Conservation (phyloP, 176 grass and related monocot genomes). For the Pontederia paniculata region DNA sequence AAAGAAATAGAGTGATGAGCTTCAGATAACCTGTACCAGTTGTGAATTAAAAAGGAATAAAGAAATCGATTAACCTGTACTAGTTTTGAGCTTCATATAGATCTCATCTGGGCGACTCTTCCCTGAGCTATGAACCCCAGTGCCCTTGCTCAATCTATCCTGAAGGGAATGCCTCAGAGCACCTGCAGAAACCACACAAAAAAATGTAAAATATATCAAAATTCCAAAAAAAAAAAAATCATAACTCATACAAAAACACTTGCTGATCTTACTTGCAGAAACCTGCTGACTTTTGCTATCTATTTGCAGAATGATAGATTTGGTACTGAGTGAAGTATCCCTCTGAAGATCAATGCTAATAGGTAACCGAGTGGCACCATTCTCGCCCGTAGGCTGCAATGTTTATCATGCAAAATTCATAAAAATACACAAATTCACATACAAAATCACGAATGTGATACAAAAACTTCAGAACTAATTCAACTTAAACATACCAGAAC, state of each 20-base stretch:
- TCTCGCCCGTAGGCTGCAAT: slow-evolving; percentile 76
- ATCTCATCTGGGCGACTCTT: slow-evolving; percentile 48
- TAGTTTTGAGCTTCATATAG: slow-evolving; percentile 53
- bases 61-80: slow-evolving; percentile 37
- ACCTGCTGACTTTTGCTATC: slow-evolving; percentile 82
- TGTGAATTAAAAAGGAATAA: background rate
- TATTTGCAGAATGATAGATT: slow-evolving; percentile 54
- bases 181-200: slow-evolving; percentile 29
- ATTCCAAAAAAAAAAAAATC: background rate
- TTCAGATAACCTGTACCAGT: background rate
- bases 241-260: background rate
- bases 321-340: slow-evolving; percentile 56
- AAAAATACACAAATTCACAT: background rate
- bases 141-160: slow-evolving; percentile 55
- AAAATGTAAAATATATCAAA: background rate
- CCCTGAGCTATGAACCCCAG: slow-evolving; percentile 18
- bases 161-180: slow-evolving; percentile 79
- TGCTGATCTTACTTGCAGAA: slow-evolving; percentile 57
- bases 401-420: background rate
- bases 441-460: background rate
- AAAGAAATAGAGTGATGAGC: background rate
- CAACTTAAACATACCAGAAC: slow-evolving; percentile 44
- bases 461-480: background rate
- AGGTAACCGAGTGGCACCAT: slow-evolving; percentile 66
- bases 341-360: slow-evolving; percentile 55